Evolutionary conservation across 2,329 filamentous ascomycete species (phyloP).

Genomic region (Didymella keratinophila): DNA sequence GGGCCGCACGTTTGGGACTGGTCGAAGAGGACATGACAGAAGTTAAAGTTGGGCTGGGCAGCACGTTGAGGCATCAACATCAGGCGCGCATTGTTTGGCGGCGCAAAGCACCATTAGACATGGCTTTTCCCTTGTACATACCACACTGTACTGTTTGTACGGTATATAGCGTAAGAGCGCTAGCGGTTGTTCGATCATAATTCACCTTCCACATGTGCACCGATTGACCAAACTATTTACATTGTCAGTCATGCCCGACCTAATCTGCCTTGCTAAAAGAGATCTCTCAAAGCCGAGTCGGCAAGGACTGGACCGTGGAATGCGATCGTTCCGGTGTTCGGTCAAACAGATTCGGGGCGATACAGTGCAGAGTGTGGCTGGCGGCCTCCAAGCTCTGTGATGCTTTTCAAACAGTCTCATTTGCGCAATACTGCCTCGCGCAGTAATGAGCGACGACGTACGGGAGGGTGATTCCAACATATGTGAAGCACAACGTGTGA

Average conservation of each 20-base stretch:
- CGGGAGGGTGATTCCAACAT: background rate
- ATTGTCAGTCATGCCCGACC: background rate
- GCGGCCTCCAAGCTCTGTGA: background rate
- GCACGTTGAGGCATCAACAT: slow-evolving; percentile 7
- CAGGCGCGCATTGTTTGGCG: slow-evolving; percentile 8
- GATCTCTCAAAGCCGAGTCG: background rate
- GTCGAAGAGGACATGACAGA: slow-evolving; percentile 7
- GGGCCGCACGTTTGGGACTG: slow-evolving; percentile 16
- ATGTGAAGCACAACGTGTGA: background rate
- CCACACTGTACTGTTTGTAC: slow-evolving; percentile 20
- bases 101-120: slow-evolving; percentile 17
- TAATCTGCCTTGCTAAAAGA: background rate
- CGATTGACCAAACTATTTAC: background rate
- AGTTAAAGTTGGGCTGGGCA: slow-evolving; percentile 8
- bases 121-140: slow-evolving; percentile 20
- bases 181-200: slow-evolving; percentile 10
- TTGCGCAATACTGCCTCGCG: background rate
- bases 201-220: slow-evolving; percentile 3
- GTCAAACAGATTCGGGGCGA: background rate
- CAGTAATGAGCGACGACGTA: background rate
- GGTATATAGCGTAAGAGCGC: slow-evolving; percentile 16
- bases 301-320: background rate
- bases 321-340: background rate
- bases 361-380: background rate
- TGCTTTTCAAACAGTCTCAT: background rate